Percentiles rank a stretch among this genome's conserved stretches.
These are phyloP conservation scores for Theobroma cacao DNA, from an alignment of 345 rosid genomes.

Conservation along the genomic window DNA sequence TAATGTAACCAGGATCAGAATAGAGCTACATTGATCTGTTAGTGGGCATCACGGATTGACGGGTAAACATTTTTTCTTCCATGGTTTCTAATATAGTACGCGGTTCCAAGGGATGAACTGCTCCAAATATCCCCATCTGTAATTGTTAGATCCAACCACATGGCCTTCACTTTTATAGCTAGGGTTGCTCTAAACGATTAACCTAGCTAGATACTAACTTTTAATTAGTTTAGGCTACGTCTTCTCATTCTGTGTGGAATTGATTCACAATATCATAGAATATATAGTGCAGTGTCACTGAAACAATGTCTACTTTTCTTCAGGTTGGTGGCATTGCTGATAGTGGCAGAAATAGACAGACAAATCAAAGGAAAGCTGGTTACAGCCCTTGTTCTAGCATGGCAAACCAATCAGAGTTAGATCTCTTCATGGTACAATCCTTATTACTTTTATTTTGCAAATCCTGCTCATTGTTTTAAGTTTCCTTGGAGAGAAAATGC, in stretches of 20 bases:
- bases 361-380: slow-evolving; percentile 6
- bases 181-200: not conserved
- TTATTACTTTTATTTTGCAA: not conserved
- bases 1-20: not conserved
- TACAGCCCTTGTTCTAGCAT: slow-evolving; percentile 16
- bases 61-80: not conserved
- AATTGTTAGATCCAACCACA: not conserved
- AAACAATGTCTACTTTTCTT: not conserved
- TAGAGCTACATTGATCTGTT: not conserved
- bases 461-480: not conserved
- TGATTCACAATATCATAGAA: no score
- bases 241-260: no score
- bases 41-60: not conserved
- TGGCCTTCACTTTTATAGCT: no score
- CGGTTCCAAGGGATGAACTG: not conserved
- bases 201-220: not conserved
- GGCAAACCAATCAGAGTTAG: slow-evolving; percentile 38
- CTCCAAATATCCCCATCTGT: not conserved
- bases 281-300: no score
- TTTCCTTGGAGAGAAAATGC: not conserved
- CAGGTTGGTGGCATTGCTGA: slow-evolving; percentile 27
- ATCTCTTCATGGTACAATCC: slow-evolving; percentile 43
- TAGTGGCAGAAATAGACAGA: not conserved
- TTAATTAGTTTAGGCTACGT: not conserved
- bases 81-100: no score